Conservation (phyloP, 2,329 filamentous ascomycete genomes). For the Aspergillus sp. region DNA sequence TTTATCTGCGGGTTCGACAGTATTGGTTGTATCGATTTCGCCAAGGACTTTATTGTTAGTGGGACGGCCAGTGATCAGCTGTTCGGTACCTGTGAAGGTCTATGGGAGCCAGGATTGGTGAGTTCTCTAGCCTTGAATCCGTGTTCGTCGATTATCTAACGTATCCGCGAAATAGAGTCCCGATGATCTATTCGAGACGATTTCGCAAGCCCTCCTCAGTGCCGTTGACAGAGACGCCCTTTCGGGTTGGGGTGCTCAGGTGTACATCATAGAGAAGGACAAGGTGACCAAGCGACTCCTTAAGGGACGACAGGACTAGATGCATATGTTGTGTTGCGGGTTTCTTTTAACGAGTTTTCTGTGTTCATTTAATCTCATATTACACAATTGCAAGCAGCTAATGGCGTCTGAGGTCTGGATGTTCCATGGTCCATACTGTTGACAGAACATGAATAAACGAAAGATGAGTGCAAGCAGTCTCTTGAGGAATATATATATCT, state of each 20-base stretch:
- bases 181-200: slow-evolving; percentile 95
- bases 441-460: too few relatives aligned
- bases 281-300: slow-evolving; percentile 98
- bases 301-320: slow-evolving; percentile 91
- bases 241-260: slow-evolving; percentile 95
- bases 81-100: slow-evolving; percentile 95
- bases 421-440: slow-evolving; percentile 11
- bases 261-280: slow-evolving; percentile 99
- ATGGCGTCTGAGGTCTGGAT: slow-evolving; percentile 23
- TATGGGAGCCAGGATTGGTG: slow-evolving; percentile 97
- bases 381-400: slow-evolving; percentile 12
- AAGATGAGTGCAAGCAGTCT: too few relatives aligned
- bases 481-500: too few relatives aligned
- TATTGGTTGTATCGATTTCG: slow-evolving; percentile 98
- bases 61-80: slow-evolving; percentile 95
- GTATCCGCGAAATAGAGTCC: slow-evolving; percentile 56
- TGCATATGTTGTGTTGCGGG: slow-evolving; percentile 5
- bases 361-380: not conserved
- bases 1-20: slow-evolving; percentile 99
- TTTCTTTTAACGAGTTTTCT: slow-evolving; percentile 15
- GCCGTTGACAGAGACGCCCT: slow-evolving; percentile 94
- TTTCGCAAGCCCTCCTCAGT: slow-evolving; percentile 91
- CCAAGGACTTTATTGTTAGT: slow-evolving; percentile 97
- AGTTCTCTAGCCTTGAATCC: slow-evolving; percentile 25
- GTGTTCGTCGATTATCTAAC: not conserved